Conservation (phyloP, 495 filamentous ascomycete genomes). For the Friedmanniomyces endolithicus region DNA sequence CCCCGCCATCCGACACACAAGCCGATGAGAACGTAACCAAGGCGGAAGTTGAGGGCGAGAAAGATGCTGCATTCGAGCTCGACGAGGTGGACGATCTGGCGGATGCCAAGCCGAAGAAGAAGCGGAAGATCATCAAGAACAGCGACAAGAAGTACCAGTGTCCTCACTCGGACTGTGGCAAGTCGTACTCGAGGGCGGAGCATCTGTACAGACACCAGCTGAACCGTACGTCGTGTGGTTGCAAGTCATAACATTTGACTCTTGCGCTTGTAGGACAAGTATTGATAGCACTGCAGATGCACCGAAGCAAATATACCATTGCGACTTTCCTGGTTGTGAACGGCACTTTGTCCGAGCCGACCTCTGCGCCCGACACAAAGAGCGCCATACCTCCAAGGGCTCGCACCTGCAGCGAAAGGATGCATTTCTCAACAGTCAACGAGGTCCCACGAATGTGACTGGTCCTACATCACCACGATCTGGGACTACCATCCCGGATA, state of each 20-base stretch:
- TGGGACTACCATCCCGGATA: background rate
- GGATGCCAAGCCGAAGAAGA: slow-evolving; percentile 64
- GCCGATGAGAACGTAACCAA: background rate
- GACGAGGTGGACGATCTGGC: slow-evolving; percentile 5
- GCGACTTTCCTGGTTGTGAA: slow-evolving; percentile 83
- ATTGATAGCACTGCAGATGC: slow-evolving; percentile 38
- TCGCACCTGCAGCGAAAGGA: slow-evolving; percentile 91
- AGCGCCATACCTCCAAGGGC: slow-evolving; percentile 89
- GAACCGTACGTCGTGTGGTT: slow-evolving; percentile 54
- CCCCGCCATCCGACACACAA: background rate
- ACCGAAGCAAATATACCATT: slow-evolving; percentile 90
- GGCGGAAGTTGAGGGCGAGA: background rate
- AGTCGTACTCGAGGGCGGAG: slow-evolving; percentile 92
- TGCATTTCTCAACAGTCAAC: slow-evolving; percentile 43
- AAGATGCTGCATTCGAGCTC: slow-evolving; percentile 10
- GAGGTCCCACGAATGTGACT: background rate
- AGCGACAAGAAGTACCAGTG: slow-evolving; percentile 93
- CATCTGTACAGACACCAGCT: slow-evolving; percentile 94
- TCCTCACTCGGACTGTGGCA: slow-evolving; percentile 76
- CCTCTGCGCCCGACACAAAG: slow-evolving; percentile 82
- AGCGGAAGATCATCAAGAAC: slow-evolving; percentile 49
- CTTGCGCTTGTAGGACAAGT: background rate
- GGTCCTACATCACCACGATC: background rate
- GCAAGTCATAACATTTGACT: slow-evolving; percentile 3
- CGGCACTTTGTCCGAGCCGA: slow-evolving; percentile 91